phyloP scores from a whole-genome alignment of 768 basidiomycete genomes.

The Clitopilus passeckerianus region DNA sequence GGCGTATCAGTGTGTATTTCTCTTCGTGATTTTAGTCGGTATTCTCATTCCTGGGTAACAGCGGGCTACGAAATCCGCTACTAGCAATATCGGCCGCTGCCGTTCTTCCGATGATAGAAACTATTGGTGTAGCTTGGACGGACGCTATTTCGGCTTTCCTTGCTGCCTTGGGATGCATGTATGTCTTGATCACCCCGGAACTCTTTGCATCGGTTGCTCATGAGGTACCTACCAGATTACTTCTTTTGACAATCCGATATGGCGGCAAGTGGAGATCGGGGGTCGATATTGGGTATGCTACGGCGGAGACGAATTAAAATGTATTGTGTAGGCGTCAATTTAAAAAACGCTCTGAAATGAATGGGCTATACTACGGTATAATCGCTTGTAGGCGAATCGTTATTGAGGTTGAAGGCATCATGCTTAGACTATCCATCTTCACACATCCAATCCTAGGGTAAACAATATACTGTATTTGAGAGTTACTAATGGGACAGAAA shows the following conservation, averaged over 20 bases:
- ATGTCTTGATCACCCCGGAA: not conserved
- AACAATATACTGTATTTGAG: too few relatives aligned
- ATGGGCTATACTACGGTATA: not conserved
- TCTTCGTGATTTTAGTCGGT: conserved; percentile 9
- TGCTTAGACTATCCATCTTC: too few relatives aligned
- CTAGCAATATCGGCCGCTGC: conserved; percentile 1
- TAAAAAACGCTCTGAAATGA: not conserved
- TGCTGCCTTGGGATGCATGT: conserved; percentile 9
- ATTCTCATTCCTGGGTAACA: not conserved
- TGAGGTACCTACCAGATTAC: not conserved
- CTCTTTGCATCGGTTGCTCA: too few relatives aligned
- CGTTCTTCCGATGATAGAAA: conserved; percentile 10
- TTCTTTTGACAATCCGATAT: not conserved
- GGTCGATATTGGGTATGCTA: not conserved
- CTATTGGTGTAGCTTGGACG: conserved; percentile 11
- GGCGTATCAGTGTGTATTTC: conserved; percentile 25
- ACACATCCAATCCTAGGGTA: too few relatives aligned
- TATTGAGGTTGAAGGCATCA: too few relatives aligned
- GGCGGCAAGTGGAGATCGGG: not conserved
- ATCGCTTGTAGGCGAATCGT: not conserved
- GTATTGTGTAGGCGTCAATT: not conserved
- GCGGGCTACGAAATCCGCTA: not conserved
- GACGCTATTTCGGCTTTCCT: conserved; percentile 8
- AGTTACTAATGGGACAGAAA: too few relatives aligned
- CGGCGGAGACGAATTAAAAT: not conserved